Conservation (phyloP, 495 filamentous ascomycete species). For the Tetracladium marchalianum region DNA sequence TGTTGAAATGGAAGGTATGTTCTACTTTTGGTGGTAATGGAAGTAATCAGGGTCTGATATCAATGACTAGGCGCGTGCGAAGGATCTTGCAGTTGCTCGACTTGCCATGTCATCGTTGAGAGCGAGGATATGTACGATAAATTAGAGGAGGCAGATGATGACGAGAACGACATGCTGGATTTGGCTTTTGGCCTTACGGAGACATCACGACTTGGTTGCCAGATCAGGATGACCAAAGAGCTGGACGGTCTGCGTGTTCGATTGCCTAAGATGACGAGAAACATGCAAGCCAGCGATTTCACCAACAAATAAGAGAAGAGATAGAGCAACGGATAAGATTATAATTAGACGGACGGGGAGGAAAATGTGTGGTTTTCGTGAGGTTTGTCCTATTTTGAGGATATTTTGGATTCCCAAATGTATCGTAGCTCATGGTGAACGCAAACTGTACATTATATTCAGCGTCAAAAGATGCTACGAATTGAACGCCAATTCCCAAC, state of each 20-base stretch:
- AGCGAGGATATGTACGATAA: slow-evolving; percentile 78
- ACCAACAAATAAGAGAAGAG: slow-evolving; percentile 29
- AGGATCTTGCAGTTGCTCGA: slow-evolving; percentile 92
- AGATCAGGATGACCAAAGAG: slow-evolving; percentile 83
- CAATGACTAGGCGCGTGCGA: slow-evolving; percentile 66
- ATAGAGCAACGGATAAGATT: background rate
- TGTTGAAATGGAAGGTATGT: slow-evolving; percentile 86
- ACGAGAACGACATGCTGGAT: slow-evolving; percentile 99
- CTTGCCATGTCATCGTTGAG: slow-evolving; percentile 90
- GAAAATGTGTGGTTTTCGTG: background rate
- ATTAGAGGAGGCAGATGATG: slow-evolving; percentile 87
- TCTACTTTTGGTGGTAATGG: background rate
- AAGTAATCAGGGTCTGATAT: background rate
- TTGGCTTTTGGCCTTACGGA: slow-evolving; percentile 92
- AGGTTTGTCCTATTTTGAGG: slow-evolving; percentile 5
- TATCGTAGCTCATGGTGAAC: too few species aligned
- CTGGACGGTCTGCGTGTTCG: slow-evolving; percentile 78
- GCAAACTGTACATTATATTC: slow-evolving; percentile 9
- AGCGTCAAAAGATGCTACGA: background rate
- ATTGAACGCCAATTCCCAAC: slow-evolving; percentile 13
- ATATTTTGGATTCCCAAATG: slow-evolving; percentile 10
- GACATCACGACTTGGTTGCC: slow-evolving; percentile 91
- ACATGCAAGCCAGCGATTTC: slow-evolving; percentile 93
- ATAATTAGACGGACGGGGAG: background rate
- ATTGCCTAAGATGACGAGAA: slow-evolving; percentile 88